Conservation (phyloP, 2,329 filamentous ascomycete genomes). For the Fusarium cicatricum region DNA sequence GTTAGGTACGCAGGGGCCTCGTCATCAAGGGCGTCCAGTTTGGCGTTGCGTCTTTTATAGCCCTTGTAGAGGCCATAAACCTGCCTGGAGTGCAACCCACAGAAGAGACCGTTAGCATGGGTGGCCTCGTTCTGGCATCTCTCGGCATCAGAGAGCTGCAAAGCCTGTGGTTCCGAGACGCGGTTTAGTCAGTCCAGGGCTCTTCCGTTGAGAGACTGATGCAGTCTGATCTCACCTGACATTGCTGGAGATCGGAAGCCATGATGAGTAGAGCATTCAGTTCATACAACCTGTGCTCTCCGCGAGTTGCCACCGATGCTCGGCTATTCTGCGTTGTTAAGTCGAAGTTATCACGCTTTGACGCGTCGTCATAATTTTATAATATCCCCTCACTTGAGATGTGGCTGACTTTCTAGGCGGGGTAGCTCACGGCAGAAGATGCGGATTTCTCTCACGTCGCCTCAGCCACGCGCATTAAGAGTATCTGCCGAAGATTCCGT, state of each 20-base stretch:
- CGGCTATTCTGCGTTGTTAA: too few species aligned
- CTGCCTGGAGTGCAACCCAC: conserved; percentile 37
- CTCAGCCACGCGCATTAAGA: too few species aligned
- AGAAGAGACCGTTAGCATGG: conserved; percentile 38
- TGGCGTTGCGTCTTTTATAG: conserved; percentile 41
- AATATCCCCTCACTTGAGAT: too few species aligned
- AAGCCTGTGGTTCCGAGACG: conserved; percentile 15
- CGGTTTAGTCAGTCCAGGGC: not conserved
- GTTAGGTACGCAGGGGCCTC: conserved; percentile 24
- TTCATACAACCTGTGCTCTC: too few species aligned
- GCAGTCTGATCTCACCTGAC: not conserved
- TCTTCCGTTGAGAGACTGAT: accelerated
- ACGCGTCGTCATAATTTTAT: too few species aligned
- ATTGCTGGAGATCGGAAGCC: conserved; percentile 6
- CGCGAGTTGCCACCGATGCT: too few species aligned
- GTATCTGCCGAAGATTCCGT: too few species aligned
- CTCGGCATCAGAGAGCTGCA: conserved; percentile 52
- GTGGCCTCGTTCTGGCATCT: conserved; percentile 64
- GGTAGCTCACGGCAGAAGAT: too few species aligned
- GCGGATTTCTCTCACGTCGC: too few species aligned
- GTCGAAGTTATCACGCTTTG: too few species aligned
- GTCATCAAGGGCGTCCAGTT: conserved; percentile 31
- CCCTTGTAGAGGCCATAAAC: conserved; percentile 36
- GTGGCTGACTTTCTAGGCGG: too few species aligned
- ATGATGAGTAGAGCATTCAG: not conserved